Evolutionary conservation across 371 early-diverging fungal genomes (phyloP).

Genomic region (Coemansia linderi): DNA sequence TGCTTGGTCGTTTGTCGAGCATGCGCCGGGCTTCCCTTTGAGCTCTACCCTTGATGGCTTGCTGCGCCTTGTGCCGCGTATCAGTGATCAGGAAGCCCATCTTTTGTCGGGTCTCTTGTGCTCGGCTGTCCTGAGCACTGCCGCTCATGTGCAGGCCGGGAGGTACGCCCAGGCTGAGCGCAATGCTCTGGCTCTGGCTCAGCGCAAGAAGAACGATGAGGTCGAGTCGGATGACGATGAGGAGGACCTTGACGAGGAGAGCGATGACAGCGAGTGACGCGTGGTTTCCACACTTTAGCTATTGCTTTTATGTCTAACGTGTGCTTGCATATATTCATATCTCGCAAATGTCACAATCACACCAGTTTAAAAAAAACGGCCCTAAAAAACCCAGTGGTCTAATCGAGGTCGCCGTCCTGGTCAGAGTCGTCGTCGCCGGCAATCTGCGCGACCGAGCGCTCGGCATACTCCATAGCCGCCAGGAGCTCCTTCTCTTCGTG

Average conservation of each 20-base stretch:
- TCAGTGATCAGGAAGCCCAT: slow-evolving; percentile 48
- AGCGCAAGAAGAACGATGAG: slow-evolving; percentile 37
- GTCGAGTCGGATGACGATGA: slow-evolving; percentile 9
- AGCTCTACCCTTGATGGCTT: slow-evolving; percentile 36
- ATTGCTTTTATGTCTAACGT: not conserved
- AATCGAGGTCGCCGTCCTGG: slow-evolving; percentile 55
- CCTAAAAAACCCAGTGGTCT: not conserved
- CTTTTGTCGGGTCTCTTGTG: slow-evolving; percentile 45
- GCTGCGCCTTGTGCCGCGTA: slow-evolving; percentile 39
- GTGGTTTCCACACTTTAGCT: not conserved
- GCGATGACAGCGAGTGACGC: slow-evolving; percentile 6
- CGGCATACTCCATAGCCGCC: slow-evolving; percentile 87
- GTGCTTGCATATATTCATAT: not conserved
- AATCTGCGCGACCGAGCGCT: slow-evolving; percentile 93
- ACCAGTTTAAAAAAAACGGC: not conserved
- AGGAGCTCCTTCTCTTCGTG: slow-evolving; percentile 94
- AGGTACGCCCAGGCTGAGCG: slow-evolving; percentile 36
- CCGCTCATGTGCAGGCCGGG: slow-evolving; percentile 32
- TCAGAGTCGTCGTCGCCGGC: slow-evolving; percentile 86
- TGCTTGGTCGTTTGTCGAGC: slow-evolving; percentile 53
- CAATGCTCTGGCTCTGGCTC: slow-evolving; percentile 14
- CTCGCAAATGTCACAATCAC: not conserved
- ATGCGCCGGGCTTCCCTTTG: slow-evolving; percentile 49
- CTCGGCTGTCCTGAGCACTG: slow-evolving; percentile 48
- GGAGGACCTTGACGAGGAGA: slow-evolving; percentile 11